Conservation (phyloP, 2,329 filamentous ascomycete species). For the Colletotrichum liaoningense region DNA sequence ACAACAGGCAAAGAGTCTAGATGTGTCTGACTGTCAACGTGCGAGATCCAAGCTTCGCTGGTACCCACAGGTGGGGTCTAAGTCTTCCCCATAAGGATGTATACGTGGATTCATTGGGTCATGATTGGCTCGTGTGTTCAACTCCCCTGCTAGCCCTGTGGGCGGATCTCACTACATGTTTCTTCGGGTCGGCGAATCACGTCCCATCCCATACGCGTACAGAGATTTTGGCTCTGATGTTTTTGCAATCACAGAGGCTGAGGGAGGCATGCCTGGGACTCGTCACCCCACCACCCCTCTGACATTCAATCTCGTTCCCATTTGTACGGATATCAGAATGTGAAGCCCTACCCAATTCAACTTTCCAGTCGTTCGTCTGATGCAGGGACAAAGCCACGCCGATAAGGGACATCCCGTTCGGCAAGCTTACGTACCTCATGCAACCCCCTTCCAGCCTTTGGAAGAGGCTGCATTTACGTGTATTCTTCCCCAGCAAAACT, state of each 20-base stretch:
- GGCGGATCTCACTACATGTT: not conserved
- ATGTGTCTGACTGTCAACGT: not conserved
- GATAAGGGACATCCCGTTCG: not conserved
- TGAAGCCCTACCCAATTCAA: not conserved
- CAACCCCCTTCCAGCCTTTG: too few species aligned
- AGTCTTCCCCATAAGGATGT: conserved; percentile 9
- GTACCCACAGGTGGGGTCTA: too few species aligned
- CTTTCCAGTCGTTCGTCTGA: not conserved
- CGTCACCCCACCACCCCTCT: not conserved
- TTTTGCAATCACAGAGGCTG: not conserved
- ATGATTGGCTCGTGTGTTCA: not conserved
- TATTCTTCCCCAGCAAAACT: not conserved
- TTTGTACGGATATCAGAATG: not conserved
- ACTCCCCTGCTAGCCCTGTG: not conserved
- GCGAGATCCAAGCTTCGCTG: not conserved
- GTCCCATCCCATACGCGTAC: conserved; percentile 17
- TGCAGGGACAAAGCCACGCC: not conserved
- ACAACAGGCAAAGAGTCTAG: not conserved
- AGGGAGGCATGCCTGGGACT: not conserved
- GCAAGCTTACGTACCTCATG: not conserved
- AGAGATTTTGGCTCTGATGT: not conserved
- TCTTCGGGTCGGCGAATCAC: not conserved
- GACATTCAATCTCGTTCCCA: not conserved
- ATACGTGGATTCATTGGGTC: conserved; percentile 10
- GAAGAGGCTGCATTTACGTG: not conserved